Conservation (phyloP, 495 filamentous ascomycete genomes). For the Sphaerosporella brunnea region DNA sequence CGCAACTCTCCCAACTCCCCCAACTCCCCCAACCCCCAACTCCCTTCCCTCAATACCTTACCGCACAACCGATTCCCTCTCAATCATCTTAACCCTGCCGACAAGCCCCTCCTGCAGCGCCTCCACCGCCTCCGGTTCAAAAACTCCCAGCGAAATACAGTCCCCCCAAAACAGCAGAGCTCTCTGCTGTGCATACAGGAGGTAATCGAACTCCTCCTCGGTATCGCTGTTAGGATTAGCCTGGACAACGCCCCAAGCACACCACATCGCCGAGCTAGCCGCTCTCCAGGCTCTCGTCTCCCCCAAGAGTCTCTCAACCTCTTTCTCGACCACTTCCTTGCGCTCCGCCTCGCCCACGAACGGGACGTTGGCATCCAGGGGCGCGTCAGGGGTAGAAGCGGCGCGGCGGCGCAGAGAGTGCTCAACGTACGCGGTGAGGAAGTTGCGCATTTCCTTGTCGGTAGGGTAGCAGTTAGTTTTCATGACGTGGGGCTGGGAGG, state of each 20-base stretch:
- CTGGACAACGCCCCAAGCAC: conserved; percentile 91
- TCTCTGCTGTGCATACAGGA: conserved; percentile 76
- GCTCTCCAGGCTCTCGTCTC: conserved; percentile 73
- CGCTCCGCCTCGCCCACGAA: conserved; percentile 35
- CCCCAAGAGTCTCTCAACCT: conserved; percentile 49
- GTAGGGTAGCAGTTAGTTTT: conserved; percentile 56
- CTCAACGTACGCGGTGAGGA: conserved; percentile 69
- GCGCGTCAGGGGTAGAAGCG: conserved; percentile 33
- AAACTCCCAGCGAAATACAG: conserved; percentile 44
- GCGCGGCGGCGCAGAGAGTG: conserved; percentile 34
- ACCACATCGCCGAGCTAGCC: conserved; percentile 78
- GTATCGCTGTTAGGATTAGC: conserved; percentile 38
- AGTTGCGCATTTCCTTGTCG: conserved; percentile 60
- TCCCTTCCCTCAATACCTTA: too few relatives aligned
- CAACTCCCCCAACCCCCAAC: too few relatives aligned
- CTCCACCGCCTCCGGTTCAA: conserved; percentile 62
- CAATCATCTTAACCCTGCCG: conserved; percentile 42
- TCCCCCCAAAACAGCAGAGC: conserved; percentile 91
- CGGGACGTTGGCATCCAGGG: conserved; percentile 50
- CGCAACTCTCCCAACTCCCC: too few relatives aligned
- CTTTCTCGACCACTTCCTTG: conserved; percentile 42
- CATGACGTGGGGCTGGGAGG: conserved; percentile 43
- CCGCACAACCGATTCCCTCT: conserved; percentile 30
- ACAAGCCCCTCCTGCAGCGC: conserved; percentile 30
- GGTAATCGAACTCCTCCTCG: conserved; percentile 67